A percentile compares a stretch with the other conserved stretches of the same genome.
Evolutionary conservation across 805 yeast genomes (phyloP).

Genomic region (Cyberlindnera nakhonratchasimensis): DNA sequence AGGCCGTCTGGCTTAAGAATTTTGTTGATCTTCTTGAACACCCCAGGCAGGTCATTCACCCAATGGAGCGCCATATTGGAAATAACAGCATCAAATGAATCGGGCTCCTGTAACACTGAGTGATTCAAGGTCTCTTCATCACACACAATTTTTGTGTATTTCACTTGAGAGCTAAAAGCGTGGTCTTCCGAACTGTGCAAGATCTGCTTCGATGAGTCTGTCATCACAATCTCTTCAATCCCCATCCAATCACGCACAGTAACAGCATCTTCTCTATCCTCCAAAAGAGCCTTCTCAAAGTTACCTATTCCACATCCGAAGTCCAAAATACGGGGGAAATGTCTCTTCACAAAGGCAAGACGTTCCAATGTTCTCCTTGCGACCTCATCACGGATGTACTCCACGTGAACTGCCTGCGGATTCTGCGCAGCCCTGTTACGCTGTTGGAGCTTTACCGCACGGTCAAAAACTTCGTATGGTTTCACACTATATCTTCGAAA

Average conservation of each 20-base stretch:
- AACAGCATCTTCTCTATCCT: constrained; percentile 46
- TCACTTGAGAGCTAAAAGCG: constrained; percentile 37
- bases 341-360: constrained; percentile 65
- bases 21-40: constrained; percentile 50
- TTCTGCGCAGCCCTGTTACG: constrained; percentile 47
- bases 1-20: constrained; percentile 76
- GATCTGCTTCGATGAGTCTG: constrained; percentile 56
- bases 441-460: constrained; percentile 59
- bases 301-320: constrained; percentile 75
- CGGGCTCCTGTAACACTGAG: constrained; percentile 33
- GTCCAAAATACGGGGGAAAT: constrained; percentile 59
- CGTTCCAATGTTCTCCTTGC: constrained; percentile 73
- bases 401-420: constrained; percentile 51
- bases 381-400: constrained; percentile 71
- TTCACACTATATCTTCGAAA: constrained; percentile 6
- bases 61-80: constrained; percentile 77
- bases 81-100: constrained; percentile 63
- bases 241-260: constrained; percentile 47
- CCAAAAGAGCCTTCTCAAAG: constrained; percentile 36
- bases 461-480: constrained; percentile 52
- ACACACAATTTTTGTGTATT: constrained; percentile 48
- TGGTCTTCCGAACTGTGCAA: constrained; percentile 49
- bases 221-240: constrained; percentile 57
- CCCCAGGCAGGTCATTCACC: constrained; percentile 79
- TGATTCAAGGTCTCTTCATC: constrained; percentile 66